Evolutionary conservation across 1,284 basidiomycete species (phyloP).

Genomic region (Papiliotrema terrestris): DNA sequence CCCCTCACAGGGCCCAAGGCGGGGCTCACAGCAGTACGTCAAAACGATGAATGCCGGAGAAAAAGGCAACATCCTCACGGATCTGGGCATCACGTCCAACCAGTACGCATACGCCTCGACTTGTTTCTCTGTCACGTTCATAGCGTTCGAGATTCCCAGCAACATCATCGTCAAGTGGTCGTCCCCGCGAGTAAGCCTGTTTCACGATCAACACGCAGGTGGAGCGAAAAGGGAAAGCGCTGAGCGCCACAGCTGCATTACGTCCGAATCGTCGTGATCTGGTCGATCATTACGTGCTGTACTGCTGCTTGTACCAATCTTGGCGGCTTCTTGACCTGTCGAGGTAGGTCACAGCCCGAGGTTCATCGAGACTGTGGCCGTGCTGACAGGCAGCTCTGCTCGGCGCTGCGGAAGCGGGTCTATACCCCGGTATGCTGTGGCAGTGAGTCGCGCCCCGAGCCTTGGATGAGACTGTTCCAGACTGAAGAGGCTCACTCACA

Average conservation of each 20-base stretch:
- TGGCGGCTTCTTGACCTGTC: conserved; percentile 5
- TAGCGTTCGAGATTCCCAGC: conserved; percentile 23
- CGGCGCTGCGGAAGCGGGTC: conserved; percentile 19
- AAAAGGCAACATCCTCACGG: conserved; percentile 22
- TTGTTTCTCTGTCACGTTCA: conserved; percentile 18
- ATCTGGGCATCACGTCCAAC: conserved; percentile 25
- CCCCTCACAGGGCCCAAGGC: background rate
- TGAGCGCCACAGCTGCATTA: conserved; percentile 14
- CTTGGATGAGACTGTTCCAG: too few species aligned
- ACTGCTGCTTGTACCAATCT: conserved; percentile 18
- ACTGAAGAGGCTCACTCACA: too few species aligned
- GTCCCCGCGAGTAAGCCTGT: conserved; percentile 19
- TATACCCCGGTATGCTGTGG: conserved; percentile 20
- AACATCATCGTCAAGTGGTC: conserved; percentile 28
- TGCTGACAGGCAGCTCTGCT: conserved; percentile 10
- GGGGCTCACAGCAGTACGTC: conserved; percentile 9
- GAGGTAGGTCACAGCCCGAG: conserved; percentile 1
- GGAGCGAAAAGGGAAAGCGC: too few species aligned
- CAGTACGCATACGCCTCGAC: conserved; percentile 22
- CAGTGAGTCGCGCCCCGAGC: conserved; percentile 8
- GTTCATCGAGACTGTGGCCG: too few species aligned
- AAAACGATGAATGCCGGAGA: conserved; percentile 21
- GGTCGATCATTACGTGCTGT: conserved; percentile 21
- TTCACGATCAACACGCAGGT: background rate
- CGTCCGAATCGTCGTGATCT: conserved; percentile 22